A percentile compares a stretch with the other conserved stretches of the same genome.
Evolutionary conservation across 352 stramenopile species (phyloP).

Genomic region (Globisporangium solare): DNA sequence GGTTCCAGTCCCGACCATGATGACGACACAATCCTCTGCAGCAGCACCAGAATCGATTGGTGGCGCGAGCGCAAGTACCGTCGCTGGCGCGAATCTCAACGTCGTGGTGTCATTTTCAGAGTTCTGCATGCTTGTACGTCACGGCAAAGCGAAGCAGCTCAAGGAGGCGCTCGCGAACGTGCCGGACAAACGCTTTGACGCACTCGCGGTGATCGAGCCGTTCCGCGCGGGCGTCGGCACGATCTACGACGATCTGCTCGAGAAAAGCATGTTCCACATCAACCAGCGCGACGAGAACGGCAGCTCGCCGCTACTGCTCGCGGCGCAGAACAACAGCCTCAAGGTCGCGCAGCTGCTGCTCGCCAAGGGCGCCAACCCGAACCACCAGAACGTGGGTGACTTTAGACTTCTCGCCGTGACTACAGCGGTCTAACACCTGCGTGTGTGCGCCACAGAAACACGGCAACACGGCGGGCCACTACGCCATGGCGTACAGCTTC

Average conservation of each 20-base stretch:
- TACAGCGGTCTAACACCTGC: neutral
- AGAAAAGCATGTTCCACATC: constrained; percentile 87
- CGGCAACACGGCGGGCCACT: constrained; percentile 91
- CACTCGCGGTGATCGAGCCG: constrained; percentile 50
- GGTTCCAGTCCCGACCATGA: neutral
- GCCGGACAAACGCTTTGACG: constrained; percentile 85
- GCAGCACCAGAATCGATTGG: neutral
- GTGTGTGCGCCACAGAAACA: constrained; percentile 35
- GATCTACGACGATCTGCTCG: constrained; percentile 86
- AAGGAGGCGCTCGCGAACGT: constrained; percentile 85
- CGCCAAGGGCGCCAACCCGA: constrained; percentile 85
- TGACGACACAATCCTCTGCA: neutral
- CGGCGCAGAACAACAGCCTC: constrained; percentile 86
- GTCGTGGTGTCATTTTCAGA: constrained; percentile 69
- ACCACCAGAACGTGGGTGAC: constrained; percentile 82
- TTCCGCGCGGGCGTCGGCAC: constrained; percentile 86
- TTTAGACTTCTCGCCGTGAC: neutral
- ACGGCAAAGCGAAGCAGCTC: constrained; percentile 86
- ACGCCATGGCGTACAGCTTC: constrained; percentile 90
- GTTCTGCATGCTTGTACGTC: constrained; percentile 77
- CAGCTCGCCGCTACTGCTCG: constrained; percentile 86
- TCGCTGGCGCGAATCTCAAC: constrained; percentile 17
- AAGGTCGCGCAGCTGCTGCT: constrained; percentile 89
- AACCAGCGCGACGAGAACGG: constrained; percentile 89
- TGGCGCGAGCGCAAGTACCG: neutral